These are phyloP conservation scores for Gymnopilus junonius DNA, from an alignment of 768 basidiomycete genomes.

Conservation along the genomic window DNA sequence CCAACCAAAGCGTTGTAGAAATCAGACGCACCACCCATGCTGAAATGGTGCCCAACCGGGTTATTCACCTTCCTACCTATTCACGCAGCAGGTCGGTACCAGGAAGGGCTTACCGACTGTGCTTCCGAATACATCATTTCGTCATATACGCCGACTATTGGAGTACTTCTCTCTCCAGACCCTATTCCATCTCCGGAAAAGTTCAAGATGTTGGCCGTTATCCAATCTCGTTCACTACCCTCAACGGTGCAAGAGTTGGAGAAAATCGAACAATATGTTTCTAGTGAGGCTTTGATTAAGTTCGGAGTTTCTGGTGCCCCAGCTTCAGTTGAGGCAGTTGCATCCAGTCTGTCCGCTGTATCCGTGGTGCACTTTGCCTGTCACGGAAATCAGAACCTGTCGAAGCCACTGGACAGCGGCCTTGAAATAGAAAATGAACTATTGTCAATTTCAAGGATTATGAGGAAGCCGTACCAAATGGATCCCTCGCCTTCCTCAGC, in stretches of 20 bases:
- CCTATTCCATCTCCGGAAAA: slow-evolving; percentile 4
- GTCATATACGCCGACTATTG: slow-evolving; percentile 24
- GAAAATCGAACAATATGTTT: slow-evolving; percentile 14
- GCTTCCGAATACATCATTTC: slow-evolving; percentile 27
- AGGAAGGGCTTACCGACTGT: slow-evolving; percentile 5
- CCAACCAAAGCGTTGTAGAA: background rate
- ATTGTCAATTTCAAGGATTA: slow-evolving; percentile 22
- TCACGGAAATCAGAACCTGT: slow-evolving; percentile 29
- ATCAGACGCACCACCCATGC: background rate
- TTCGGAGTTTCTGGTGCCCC: slow-evolving; percentile 15
- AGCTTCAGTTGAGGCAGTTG: slow-evolving; percentile 8
- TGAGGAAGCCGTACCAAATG: slow-evolving; percentile 19
- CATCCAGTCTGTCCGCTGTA: background rate
- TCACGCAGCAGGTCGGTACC: slow-evolving; percentile 42
- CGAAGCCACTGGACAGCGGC: slow-evolving; percentile 29
- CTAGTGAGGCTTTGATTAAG: slow-evolving; percentile 13
- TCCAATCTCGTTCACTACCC: slow-evolving; percentile 10
- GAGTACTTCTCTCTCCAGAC: slow-evolving; percentile 6
- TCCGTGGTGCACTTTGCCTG: slow-evolving; percentile 36
- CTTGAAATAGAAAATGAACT: slow-evolving; percentile 21
- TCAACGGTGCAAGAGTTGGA: slow-evolving; percentile 6
- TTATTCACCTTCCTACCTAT: slow-evolving; percentile 40
- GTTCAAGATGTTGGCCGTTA: slow-evolving; percentile 25
- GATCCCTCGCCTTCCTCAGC: slow-evolving; percentile 30
- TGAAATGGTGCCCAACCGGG: slow-evolving; percentile 31